Evolutionary conservation across 2,329 filamentous ascomycete genomes (phyloP), one percentile per base, ranked within the genome.

Genomic region (Aspergillus texensis): DNA sequence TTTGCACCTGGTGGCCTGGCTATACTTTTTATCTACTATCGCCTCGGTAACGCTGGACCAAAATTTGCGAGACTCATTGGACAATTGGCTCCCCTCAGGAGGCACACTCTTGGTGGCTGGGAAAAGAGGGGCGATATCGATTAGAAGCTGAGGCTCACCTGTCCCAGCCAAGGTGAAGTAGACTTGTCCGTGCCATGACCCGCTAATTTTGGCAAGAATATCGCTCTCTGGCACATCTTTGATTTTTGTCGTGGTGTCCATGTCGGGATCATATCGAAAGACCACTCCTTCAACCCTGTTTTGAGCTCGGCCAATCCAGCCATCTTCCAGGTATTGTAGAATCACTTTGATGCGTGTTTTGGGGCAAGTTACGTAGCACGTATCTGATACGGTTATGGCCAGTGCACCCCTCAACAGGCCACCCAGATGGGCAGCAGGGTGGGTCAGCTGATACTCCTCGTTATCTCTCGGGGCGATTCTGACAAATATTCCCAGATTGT

Each of bases 401-500:
- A 98, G 83, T n/a, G 91, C 89, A 28, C 95, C 95, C 68, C 94
- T 86, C 53, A 99, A 80, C 59, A 99, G 83, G 21, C 95, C 95
- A 32, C 94, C 93, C 1, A 99, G 84, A 74, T 96, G 92, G 8
- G 95, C 95, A n/a, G 92, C 89, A 4, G 95, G 95, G 78, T 99
- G 95, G 6, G 91, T 97, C 66, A 99, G 86, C 75, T 96, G 93
- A 78, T 99, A 99, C 66, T 94, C 91, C 81, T 99, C 95, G 74
- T 94, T 87, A 70, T 90, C 88, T 59, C 91, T 86, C 67, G 89
- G 90, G 72, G 93, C 88, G 30, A 98, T 81, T 11, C 88, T 94
- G 77, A 99, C 90, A 80, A 97, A 99, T 71, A 99, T 98, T 68
- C 95, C 95, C 68, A 96, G 84, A 78, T 99, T 99, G 81, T 96